Evolutionary conservation across 306 rosid species (phyloP).

Genomic region (Corylus americana): DNA sequence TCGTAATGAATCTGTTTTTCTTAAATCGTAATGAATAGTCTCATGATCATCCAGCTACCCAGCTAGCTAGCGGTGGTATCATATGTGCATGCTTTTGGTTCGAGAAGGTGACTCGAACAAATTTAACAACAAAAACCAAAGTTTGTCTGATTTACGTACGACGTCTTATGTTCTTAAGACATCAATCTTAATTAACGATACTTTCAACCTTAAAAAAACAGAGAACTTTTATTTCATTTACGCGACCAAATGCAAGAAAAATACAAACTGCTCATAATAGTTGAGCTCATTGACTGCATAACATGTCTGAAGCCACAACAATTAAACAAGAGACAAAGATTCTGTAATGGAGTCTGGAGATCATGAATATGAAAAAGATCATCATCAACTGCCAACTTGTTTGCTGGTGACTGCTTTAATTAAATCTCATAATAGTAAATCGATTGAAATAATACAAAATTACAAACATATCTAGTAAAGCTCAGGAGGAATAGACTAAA

Average conservation of each 20-base stretch:
- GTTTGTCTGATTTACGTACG: too few species aligned
- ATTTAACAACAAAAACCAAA: too few species aligned
- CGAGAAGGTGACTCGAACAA: background rate
- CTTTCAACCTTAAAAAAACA: background rate
- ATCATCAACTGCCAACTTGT: background rate
- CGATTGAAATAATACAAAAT: background rate
- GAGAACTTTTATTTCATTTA: too few species aligned
- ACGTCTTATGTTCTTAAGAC: too few species aligned
- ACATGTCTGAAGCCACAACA: background rate
- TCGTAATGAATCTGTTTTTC: too few species aligned
- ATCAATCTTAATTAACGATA: background rate
- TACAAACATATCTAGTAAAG: slow-evolving; percentile 21
- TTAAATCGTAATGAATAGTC: background rate
- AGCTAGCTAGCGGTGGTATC: background rate
- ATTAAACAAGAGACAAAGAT: background rate
- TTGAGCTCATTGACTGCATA: background rate
- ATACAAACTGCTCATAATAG: background rate
- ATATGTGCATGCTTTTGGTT: background rate
- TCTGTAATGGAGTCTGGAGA: background rate
- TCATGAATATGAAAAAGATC: background rate
- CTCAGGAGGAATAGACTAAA: slow-evolving; percentile 73
- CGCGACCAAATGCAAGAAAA: background rate
- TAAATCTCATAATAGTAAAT: background rate
- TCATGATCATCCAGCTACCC: too few species aligned
- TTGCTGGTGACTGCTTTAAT: background rate